Evolutionary conservation across 2,329 filamentous ascomycete species (phyloP).

Genomic region (Dissoconium aciculare): DNA sequence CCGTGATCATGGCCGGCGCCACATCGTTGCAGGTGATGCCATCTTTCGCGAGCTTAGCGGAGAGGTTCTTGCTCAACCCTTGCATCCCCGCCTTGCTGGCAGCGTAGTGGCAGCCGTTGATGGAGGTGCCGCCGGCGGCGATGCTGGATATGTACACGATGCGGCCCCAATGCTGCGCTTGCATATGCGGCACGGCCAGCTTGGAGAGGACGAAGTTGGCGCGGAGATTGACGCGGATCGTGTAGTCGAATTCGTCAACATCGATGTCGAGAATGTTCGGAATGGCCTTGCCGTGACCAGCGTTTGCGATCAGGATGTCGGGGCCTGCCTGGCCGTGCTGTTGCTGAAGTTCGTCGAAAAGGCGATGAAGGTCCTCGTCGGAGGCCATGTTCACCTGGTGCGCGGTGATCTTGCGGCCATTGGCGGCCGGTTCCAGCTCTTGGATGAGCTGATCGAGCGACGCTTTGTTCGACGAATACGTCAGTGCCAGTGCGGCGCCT

Average conservation of each 20-base stretch:
- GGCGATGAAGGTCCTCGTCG: conserved; percentile 36
- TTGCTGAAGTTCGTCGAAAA: conserved; percentile 41
- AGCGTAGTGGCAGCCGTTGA: conserved; percentile 34
- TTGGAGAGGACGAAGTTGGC: conserved; percentile 49
- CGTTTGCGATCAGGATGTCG: conserved; percentile 52
- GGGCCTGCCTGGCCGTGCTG: conserved; percentile 40
- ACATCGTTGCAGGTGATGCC: conserved; percentile 56
- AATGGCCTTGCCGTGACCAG: conserved; percentile 49
- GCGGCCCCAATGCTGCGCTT: conserved; percentile 44
- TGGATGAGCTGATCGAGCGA: conserved; percentile 32
- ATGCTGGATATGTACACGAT: conserved; percentile 52
- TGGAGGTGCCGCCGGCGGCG: conserved; percentile 46
- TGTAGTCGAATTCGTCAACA: conserved; percentile 50
- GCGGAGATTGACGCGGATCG: conserved; percentile 46
- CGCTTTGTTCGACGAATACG: conserved; percentile 39
- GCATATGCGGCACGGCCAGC: conserved; percentile 47
- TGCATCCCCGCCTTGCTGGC: conserved; percentile 35
- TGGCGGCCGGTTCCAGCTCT: conserved; percentile 13
- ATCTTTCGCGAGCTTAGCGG: conserved; percentile 42
- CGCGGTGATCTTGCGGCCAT: conserved; percentile 32
- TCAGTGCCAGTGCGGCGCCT: conserved; percentile 43
- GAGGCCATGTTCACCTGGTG: conserved; percentile 46
- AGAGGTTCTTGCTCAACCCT: conserved; percentile 50
- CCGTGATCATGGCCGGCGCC: conserved; percentile 53
- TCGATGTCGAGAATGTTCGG: conserved; percentile 38